Percentiles rank a stretch among this genome's conserved stretches.
Evolutionary conservation across 1,284 basidiomycete genomes (phyloP).

Genomic region (Limonomyces culmigenus): DNA sequence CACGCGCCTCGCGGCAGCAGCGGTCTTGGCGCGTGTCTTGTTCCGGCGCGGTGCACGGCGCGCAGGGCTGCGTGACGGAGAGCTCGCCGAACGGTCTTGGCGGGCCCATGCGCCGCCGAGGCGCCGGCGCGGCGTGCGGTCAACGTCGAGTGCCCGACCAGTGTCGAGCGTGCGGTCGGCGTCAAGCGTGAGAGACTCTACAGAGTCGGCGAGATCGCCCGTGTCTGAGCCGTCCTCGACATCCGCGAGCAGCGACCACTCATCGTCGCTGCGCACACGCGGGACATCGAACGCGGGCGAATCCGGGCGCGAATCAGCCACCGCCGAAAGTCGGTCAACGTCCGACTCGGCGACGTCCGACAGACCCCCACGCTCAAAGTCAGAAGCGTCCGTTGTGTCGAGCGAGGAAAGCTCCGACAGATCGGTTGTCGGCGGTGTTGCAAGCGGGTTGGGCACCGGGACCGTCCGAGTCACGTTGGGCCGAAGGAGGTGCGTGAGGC

Average conservation of each 20-base stretch:
- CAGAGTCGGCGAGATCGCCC: constrained; percentile 4
- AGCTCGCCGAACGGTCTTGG: constrained; percentile 20
- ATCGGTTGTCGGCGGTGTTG: constrained; percentile 61
- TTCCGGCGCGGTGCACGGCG: background rate
- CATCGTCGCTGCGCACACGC: constrained; percentile 8
- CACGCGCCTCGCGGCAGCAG: background rate
- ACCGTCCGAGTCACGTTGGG: constrained; percentile 54
- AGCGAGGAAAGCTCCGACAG: constrained; percentile 16
- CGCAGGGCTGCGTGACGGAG: constrained; percentile 15
- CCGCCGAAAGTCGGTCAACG: constrained; percentile 13
- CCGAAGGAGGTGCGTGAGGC: constrained; percentile 61
- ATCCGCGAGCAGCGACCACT: constrained; percentile 13
- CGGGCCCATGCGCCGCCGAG: constrained; percentile 12
- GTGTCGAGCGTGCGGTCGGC: constrained; percentile 10
- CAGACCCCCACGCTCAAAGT: constrained; percentile 21
- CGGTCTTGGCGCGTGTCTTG: background rate
- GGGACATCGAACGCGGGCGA: constrained; percentile 5
- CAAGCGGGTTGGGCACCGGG: constrained; percentile 24
- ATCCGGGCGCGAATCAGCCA: constrained; percentile 6
- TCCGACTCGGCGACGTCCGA: constrained; percentile 25
- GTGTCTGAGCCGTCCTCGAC: constrained; percentile 6
- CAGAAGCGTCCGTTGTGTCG: constrained; percentile 32
- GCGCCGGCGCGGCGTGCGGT: constrained; percentile 12
- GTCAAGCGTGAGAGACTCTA: constrained; percentile 3
- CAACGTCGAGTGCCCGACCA: constrained; percentile 13